phyloP scores from a whole-genome alignment of 352 stramenopile genomes.

The Pythium sukuiense region DNA sequence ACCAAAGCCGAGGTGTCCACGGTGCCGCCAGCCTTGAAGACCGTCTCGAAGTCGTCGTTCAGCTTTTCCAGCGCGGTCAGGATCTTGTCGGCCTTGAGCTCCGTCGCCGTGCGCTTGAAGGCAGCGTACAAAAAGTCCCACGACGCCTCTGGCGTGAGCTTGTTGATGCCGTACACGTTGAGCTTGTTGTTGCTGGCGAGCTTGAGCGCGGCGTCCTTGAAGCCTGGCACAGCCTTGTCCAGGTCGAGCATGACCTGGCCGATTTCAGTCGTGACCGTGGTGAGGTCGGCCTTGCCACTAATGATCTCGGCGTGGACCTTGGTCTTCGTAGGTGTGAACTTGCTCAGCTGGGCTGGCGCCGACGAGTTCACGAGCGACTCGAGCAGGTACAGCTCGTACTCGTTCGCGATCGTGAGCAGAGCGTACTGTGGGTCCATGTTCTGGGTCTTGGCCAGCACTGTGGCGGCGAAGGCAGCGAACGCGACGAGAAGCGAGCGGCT shows the following conservation, averaged over 20 bases:
- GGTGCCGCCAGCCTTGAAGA: not conserved
- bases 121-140: slow-evolving; percentile 7
- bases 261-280: not conserved
- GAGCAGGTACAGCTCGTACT: not conserved
- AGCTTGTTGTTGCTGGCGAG: not conserved
- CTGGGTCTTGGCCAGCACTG: not conserved
- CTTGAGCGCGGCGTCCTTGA: not conserved
- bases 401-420: not conserved
- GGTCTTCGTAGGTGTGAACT: not conserved
- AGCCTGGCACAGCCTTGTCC: not conserved
- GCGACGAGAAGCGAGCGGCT: too few relatives aligned
- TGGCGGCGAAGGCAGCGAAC: too few relatives aligned
- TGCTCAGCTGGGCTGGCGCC: not conserved
- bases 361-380: not conserved
- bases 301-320: not conserved
- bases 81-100: slow-evolving; percentile 4
- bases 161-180: not conserved
- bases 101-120: not conserved
- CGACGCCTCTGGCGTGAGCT: slow-evolving; percentile 2
- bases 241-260: not conserved
- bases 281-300: slow-evolving; percentile 1
- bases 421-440: slow-evolving; percentile 8
- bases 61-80: not conserved
- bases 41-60: slow-evolving; percentile 3
- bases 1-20: not conserved